Percentiles rank a stretch among this genome's conserved stretches.
These are phyloP conservation scores for Vitis vinifera DNA, from an alignment of 164 flowering plant species.

Conservation along the genomic window DNA sequence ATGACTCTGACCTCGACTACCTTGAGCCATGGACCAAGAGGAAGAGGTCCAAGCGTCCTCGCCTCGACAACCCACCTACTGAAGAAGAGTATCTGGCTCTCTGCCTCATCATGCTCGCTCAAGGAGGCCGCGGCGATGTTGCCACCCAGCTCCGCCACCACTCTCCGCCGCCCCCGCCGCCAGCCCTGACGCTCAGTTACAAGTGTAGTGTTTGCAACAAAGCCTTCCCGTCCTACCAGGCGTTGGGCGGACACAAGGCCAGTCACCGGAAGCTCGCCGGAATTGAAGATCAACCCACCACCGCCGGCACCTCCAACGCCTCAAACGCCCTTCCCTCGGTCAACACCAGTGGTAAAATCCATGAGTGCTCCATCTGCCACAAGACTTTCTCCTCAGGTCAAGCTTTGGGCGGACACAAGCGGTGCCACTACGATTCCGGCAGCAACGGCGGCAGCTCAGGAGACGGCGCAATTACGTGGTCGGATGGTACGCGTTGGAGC, in stretches of 20 bases:
- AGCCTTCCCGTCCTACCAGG: conserved; percentile 24
- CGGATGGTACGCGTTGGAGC: conserved; percentile 17
- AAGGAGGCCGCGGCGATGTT: conserved; percentile 19
- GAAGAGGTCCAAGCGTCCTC: conserved; percentile 55
- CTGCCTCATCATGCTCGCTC: conserved; percentile 68
- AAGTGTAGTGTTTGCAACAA: conserved; percentile 23
- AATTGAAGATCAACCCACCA: conserved; percentile 17
- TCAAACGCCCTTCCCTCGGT: neutral
- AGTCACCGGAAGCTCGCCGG: conserved; percentile 21
- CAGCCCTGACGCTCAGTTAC: conserved; percentile 20
- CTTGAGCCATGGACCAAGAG: conserved; percentile 51
- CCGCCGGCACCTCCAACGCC: conserved; percentile 2
- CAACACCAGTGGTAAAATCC: conserved; percentile 24
- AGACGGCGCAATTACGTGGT: neutral
- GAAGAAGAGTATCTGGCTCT: conserved; percentile 69
- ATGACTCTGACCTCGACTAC: conserved; percentile 2
- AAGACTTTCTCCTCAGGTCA: conserved; percentile 59
- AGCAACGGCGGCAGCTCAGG: conserved; percentile 14
- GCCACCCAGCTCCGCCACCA: neutral
- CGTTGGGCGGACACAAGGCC: conserved; percentile 30
- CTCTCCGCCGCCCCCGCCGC: conserved; percentile 14
- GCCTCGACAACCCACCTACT: conserved; percentile 21
- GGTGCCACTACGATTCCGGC: conserved; percentile 63
- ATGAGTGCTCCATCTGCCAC: conserved; percentile 61
- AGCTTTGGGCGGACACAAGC: conserved; percentile 73